Base-by-base conservation (phyloP, 768 basidiomycete genomes). In the Boletales sp. region DNA sequence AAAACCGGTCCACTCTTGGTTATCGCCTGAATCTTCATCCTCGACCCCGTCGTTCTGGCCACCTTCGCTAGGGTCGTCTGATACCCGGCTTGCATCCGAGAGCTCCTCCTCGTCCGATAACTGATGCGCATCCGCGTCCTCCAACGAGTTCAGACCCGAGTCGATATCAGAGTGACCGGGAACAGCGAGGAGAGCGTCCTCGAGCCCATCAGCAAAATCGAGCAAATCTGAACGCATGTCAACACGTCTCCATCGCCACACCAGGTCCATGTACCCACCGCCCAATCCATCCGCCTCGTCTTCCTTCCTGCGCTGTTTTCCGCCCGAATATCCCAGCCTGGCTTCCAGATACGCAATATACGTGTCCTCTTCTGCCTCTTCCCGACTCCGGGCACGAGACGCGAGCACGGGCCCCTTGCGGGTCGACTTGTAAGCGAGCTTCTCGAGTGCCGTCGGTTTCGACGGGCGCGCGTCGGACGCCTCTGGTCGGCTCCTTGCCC, bases 341-440 rank as follows among this genome's bases (percentile, higher is more conserved):
- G 77, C 73, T 66, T 97, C 94, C 11, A 97, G 71, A 69, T 87
- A 84, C 0, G 83, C 77, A 39, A 97, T 97, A 62, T 94, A 91
- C 0, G 78, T 77, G 60, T 94, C 93, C 58, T 98, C 94, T 31
- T 86, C 78, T 29, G 74, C 68, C 52, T 90, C 80, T 49, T 71
- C 69, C 30, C 63, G 71, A 7, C 67, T 67, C 21, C 66, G 72
- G 21, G 69, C 21, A 3, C 49, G 62, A 0, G 45, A 42, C 9
- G 48, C 42, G 0, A 35, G 36, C 29, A 50, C 40, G 0, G 47
- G 31, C 10, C 45, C 38, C 45, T 45, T 48, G 38, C 55, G 46
- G 1, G 45, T 44, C 35, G 65, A 50, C 29, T 58, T 59, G 5
- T 50, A 55, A 0, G 50, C 62, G 18, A 72, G 64, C 51, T 65